These are phyloP conservation scores for Malus sieversii DNA, from an alignment of 306 rosid genomes.

Conservation along the genomic window DNA sequence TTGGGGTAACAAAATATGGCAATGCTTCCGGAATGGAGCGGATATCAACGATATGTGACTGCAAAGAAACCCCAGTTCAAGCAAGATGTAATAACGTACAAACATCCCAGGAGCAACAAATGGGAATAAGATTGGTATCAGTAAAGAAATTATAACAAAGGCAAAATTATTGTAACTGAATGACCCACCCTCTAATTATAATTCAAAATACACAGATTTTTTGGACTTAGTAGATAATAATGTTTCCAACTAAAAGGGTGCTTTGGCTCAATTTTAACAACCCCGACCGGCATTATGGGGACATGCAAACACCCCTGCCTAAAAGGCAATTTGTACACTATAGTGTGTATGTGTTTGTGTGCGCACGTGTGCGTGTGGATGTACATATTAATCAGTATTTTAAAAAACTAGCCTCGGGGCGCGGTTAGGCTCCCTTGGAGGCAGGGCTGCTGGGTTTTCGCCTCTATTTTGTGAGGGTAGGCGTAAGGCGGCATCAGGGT, in stretches of 20 bases:
- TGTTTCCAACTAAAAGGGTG: background rate
- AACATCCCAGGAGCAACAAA: constrained; percentile 5
- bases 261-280: background rate
- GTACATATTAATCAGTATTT: background rate
- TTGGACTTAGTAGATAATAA: background rate
- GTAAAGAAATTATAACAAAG: background rate
- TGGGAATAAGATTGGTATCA: background rate
- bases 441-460: too few relatives aligned
- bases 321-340: background rate
- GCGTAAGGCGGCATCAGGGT: too few relatives aligned
- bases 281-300: background rate
- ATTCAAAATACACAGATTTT: background rate
- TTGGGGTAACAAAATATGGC: constrained; percentile 91
- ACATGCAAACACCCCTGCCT: background rate
- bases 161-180: background rate
- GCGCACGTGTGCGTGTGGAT: background rate
- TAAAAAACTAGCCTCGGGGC: too few relatives aligned
- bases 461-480: too few relatives aligned
- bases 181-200: background rate
- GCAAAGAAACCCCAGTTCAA: constrained; percentile 24
- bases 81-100: constrained; percentile 8
- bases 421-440: too few relatives aligned
- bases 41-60: constrained; percentile 76
- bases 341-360: background rate
- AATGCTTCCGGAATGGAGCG: constrained; percentile 91